Evolutionary conservation across 805 yeast species (phyloP), one percentile per base, ranked within the genome.

Genomic region (Lipomyces lipofer): DNA sequence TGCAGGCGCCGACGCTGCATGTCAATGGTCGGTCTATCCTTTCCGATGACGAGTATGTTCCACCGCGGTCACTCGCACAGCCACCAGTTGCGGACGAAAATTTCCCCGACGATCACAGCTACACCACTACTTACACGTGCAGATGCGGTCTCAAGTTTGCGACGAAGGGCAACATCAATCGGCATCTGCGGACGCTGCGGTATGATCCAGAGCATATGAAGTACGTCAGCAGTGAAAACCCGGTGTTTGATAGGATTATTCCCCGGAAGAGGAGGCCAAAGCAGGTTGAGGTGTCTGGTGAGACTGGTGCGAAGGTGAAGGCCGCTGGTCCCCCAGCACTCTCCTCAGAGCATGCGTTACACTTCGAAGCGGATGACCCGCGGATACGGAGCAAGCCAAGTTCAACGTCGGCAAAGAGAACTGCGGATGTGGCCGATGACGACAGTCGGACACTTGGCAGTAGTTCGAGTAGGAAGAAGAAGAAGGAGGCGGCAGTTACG

Each of bases 101-200:
- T 21, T 27, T 25, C 15, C n/a, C 49, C 9, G 43, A 33, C 5
- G 43, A 30, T 5, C 43, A 47, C 4, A 32, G 39, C 21, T 52
- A 47, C 44, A 48, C 42, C 12, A 39, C 43, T 15, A 43, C 46
- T 5, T 55, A 33, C 24, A 42, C 36, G n/a, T 56, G 60, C 38
- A 30, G 49, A 7, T 56, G 60, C 39, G 60, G 60, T 9, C 54
- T 43, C 30, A 32, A 21, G 19, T 56, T 56, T 35, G 43, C 60
- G 2, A 56, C 57, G 1, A 52, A 56, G 36, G 60, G 60, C 33
- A 56, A 56, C 28, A 49, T 56, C 30, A 54, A 56, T 25, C 49
- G 60, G 15, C 60, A 56, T 36, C 28, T 56, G 21, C 36, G 48
- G 19, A 35, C 48, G 17, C 29, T 52, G 50, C 33, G 60, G 17